Conservation (phyloP, 257 asterid genomes). For the Solanum habrochaites region DNA sequence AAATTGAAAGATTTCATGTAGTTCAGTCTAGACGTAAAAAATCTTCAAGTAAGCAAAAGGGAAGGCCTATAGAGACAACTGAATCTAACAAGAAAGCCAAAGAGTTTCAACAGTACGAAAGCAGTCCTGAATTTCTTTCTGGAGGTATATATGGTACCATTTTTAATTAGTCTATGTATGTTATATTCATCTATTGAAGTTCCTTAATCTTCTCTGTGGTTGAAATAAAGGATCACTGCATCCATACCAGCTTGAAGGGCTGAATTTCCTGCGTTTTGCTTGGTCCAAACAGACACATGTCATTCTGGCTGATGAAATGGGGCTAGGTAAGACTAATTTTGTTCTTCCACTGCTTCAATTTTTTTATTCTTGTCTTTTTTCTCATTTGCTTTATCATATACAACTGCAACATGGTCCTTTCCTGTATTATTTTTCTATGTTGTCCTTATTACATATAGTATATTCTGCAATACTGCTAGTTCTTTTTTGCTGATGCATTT, state of each 20-base stretch:
- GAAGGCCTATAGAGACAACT: slow-evolving; percentile 33
- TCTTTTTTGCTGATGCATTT: slow-evolving; percentile 6
- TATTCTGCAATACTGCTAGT: neutral
- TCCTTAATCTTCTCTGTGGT: neutral
- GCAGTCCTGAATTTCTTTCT: slow-evolving; percentile 80
- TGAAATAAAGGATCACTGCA: slow-evolving; percentile 66
- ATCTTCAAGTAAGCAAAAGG: slow-evolving; percentile 47
- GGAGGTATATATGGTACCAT: slow-evolving; percentile 47
- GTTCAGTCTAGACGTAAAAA: slow-evolving; percentile 49
- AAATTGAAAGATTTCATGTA: slow-evolving; percentile 58
- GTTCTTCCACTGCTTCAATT: neutral
- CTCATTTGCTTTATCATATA: neutral
- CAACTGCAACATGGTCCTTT: neutral
- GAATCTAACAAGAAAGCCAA: slow-evolving; percentile 63
- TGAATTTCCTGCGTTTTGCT: slow-evolving; percentile 92
- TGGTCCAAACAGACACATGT: slow-evolving; percentile 98
- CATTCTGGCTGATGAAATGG: slow-evolving; percentile 87
- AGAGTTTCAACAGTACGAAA: slow-evolving; percentile 84
- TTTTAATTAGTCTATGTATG: neutral
- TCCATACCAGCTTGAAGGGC: slow-evolving; percentile 99
- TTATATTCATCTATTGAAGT: neutral
- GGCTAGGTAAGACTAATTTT: slow-evolving; percentile 54
- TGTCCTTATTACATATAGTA: neutral
- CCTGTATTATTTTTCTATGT: neutral
- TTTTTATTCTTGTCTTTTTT: neutral